phyloP scores from a whole-genome alignment of 192 early-diverging fungal genomes.

The Backusella tarrabulga region DNA sequence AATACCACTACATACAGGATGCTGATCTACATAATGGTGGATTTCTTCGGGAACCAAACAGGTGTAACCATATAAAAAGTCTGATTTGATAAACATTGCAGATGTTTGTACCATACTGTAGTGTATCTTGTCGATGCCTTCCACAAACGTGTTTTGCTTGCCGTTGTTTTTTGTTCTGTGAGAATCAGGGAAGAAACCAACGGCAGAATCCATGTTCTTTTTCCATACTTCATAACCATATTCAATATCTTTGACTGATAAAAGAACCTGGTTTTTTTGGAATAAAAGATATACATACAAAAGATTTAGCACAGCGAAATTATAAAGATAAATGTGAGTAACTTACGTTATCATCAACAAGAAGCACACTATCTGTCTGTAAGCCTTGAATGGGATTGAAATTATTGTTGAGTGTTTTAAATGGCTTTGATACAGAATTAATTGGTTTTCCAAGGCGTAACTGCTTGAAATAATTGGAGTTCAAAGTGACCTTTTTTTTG shows the following conservation, averaged over 20 bases:
- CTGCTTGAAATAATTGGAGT: not conserved
- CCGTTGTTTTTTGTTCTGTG: constrained; percentile 5
- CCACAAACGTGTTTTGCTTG: not conserved
- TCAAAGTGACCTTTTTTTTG: not conserved
- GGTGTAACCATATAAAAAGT: constrained; percentile 31
- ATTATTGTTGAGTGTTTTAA: constrained; percentile 32
- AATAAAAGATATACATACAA: not conserved
- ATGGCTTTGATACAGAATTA: not conserved
- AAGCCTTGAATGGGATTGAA: constrained; percentile 28
- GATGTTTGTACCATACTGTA: constrained; percentile 29
- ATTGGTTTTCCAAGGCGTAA: not conserved
- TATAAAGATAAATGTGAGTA: not conserved
- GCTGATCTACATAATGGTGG: constrained; percentile 23
- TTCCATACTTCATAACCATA: constrained; percentile 5
- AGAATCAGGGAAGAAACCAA: constrained; percentile 11
- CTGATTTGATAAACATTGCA: constrained; percentile 25
- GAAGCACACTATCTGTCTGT: constrained; percentile 17
- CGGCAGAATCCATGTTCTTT: not conserved
- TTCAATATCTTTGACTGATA: not conserved
- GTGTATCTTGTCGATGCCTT: not conserved
- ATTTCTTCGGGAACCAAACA: constrained; percentile 22
- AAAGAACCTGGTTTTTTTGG: not conserved
- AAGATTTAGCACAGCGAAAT: not conserved
- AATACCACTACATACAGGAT: constrained; percentile 24
- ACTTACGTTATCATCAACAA: constrained; percentile 31